These are phyloP conservation scores for Lentinula raphanica DNA, from an alignment of 768 basidiomycete genomes.

Conservation along the genomic window DNA sequence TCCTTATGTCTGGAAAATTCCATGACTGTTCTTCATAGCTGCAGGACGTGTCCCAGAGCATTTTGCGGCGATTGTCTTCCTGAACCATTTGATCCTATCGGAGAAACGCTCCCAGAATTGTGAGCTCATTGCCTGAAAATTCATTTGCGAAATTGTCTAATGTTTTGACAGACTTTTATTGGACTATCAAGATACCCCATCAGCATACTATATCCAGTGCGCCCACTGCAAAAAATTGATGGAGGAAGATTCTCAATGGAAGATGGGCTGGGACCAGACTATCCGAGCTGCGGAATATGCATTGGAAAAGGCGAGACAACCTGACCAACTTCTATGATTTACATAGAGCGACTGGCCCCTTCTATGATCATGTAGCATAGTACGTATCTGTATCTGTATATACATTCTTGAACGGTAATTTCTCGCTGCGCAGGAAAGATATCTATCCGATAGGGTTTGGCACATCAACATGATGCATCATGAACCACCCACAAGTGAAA, in stretches of 20 bases:
- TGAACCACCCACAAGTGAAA: no score
- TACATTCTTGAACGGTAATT: no score
- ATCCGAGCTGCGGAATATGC: background rate
- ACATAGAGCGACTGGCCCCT: no score
- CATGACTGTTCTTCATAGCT: constrained; percentile 30
- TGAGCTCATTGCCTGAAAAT: constrained; percentile 20
- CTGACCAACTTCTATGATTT: no score
- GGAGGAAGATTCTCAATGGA: constrained; percentile 26
- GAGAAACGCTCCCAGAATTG: constrained; percentile 56
- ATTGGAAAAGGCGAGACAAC: no score
- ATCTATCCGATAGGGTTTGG: no score
- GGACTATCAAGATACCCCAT: constrained; percentile 27
- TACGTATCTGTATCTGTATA: no score
- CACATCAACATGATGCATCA: no score
- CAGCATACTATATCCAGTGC: constrained; percentile 46
- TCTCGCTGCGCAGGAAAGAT: no score
- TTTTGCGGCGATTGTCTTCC: constrained; percentile 62
- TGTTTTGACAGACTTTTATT: constrained; percentile 29
- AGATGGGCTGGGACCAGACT: constrained; percentile 35
- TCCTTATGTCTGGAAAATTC: background rate
- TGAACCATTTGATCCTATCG: constrained; percentile 46
- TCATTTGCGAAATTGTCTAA: background rate
- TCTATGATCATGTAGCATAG: no score
- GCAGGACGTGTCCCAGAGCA: constrained; percentile 53
- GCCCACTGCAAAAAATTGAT: constrained; percentile 40